Evolutionary conservation across 805 yeast genomes (phyloP).

Genomic region (Candida berthetii): DNA sequence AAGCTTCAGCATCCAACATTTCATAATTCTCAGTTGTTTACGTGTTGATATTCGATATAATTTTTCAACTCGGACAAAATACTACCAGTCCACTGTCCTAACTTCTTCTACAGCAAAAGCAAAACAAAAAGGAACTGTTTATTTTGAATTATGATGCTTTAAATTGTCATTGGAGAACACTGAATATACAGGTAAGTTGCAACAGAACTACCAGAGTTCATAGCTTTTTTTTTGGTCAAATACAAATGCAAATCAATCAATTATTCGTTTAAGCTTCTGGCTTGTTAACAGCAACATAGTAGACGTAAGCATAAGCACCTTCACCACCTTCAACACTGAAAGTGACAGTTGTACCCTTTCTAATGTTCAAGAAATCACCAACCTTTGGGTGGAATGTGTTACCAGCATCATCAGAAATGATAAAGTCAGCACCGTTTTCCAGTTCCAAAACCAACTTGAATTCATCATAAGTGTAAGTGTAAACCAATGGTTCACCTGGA

Average conservation of each 20-base stretch:
- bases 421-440: conserved; percentile 46
- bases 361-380: conserved; percentile 65
- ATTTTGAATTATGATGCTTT: too few species aligned
- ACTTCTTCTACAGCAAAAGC: too few species aligned
- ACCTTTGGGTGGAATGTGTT: conserved; percentile 47
- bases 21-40: not conserved
- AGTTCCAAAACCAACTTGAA: conserved; percentile 65
- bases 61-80: too few species aligned
- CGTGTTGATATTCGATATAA: too few species aligned
- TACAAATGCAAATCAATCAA: not conserved
- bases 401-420: conserved; percentile 59
- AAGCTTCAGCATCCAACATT: not conserved
- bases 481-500: conserved; percentile 61
- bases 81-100: too few species aligned
- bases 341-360: conserved; percentile 62
- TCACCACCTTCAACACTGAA: conserved; percentile 60
- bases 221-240: too few species aligned
- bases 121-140: too few species aligned
- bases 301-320: conserved; percentile 37
- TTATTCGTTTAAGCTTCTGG: not conserved
- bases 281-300: conserved; percentile 12
- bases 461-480: conserved; percentile 58
- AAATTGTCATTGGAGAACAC: too few species aligned
- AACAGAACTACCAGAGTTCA: too few species aligned
- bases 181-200: too few species aligned